Conservation (phyloP, 257 asterid species). For the Gentiana dahurica region DNA sequence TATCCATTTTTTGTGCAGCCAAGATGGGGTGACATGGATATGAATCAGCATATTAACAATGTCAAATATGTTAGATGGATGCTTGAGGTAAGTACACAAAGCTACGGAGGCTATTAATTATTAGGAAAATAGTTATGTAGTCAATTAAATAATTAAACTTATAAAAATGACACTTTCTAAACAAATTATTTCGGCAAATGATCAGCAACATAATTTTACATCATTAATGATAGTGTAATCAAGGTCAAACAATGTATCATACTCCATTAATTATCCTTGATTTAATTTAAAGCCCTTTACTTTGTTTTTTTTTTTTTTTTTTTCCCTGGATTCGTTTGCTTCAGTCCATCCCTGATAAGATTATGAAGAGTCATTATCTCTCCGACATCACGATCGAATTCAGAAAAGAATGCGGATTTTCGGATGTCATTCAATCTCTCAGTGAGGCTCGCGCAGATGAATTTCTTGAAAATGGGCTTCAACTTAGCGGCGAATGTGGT, state of each 20-base stretch:
- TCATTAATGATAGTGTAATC: too few relatives aligned
- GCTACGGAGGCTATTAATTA: too few relatives aligned
- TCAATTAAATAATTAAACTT: too few relatives aligned
- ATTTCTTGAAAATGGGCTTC: conserved; percentile 16
- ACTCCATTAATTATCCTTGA: conserved; percentile 3
- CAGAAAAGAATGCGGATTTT: conserved; percentile 76
- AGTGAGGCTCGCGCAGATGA: conserved; percentile 45
- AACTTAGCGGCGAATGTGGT: conserved; percentile 3
- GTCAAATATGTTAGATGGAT: conserved; percentile 96
- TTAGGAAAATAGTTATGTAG: too few relatives aligned
- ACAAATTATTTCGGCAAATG: too few relatives aligned
- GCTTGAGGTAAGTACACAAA: conserved; percentile 53
- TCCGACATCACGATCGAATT: conserved; percentile 51
- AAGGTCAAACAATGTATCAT: too few relatives aligned
- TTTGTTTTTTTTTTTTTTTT: too few relatives aligned
- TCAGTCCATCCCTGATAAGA: conserved; percentile 73
- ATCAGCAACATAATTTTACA: too few relatives aligned
- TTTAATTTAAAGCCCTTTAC: background rate
- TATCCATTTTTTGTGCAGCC: conserved; percentile 4
- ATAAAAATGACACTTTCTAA: too few relatives aligned
- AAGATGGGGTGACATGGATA: conserved; percentile 87
- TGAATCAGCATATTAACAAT: conserved; percentile 92
- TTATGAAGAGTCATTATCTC: conserved; percentile 63
- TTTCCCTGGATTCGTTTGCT: background rate
- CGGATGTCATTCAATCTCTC: conserved; percentile 66